These are phyloP conservation scores for Physcomitrium patens DNA, from an alignment of 225 moss, liverwort and hornwort genomes.

Conservation along the genomic window DNA sequence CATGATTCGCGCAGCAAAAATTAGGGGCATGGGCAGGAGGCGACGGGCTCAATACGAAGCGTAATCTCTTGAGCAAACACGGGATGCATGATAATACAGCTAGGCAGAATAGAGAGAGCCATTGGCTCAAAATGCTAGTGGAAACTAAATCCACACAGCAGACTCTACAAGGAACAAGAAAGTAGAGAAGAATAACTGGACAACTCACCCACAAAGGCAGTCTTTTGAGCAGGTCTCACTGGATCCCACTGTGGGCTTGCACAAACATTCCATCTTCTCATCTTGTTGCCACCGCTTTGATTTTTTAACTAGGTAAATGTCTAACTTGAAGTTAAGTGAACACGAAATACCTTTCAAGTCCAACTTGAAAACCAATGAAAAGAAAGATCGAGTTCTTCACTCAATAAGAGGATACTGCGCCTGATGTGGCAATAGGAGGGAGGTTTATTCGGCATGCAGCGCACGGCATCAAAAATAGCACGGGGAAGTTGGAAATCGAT, in stretches of 20 bases:
- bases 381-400: constrained; percentile 2
- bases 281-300: constrained; percentile 58
- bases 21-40: neutral
- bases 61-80: constrained; percentile 5
- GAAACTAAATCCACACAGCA: neutral
- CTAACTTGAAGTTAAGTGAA: constrained; percentile 51
- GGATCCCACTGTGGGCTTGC: constrained; percentile 46
- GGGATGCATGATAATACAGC: neutral
- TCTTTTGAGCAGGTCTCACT: constrained; percentile 60
- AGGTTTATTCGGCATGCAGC: constrained; percentile 51
- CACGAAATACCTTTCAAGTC: constrained; percentile 6
- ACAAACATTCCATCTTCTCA: constrained; percentile 70
- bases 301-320: constrained; percentile 66
- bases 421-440: constrained; percentile 68
- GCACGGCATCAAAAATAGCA: constrained; percentile 56
- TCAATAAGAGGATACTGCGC: constrained; percentile 65
- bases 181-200: constrained; percentile 7
- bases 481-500: constrained; percentile 71
- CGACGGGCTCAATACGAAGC: constrained; percentile 7
- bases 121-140: neutral
- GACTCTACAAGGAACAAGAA: neutral
- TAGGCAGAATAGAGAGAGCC: neutral
- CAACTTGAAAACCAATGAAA: neutral
- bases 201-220: constrained; percentile 72
- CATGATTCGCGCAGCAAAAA: constrained; percentile 13